Base-by-base conservation (phyloP, 139 green algal species). In the Spirogloea muscicola region DNA sequence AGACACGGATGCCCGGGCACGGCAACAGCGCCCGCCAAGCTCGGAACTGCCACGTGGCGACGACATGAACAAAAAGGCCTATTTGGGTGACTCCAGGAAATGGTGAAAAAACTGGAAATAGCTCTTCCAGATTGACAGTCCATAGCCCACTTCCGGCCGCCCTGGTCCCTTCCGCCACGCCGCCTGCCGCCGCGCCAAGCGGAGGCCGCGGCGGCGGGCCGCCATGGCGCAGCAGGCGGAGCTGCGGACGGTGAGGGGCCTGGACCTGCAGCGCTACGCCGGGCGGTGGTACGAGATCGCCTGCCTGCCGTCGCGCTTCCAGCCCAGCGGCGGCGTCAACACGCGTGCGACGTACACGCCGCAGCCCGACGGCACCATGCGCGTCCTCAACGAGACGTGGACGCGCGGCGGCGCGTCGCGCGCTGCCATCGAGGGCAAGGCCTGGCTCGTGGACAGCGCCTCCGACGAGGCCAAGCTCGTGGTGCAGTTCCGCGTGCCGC, bases 401-500 rank as follows among this genome's bases (percentile, higher is more conserved):
- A 72, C 63, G 34, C 3, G 48, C 6, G 59, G n/a, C n/a, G n/a
- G n/a, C n/a, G n/a, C 37, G 29, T 31, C 34, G 59, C 10, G 59
- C 43, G 59, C 37, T 33, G 43, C 10, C 43, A 68, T 68, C 46
- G 59, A 57, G 21, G 43, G 49, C 27, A 71, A 76, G 49, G 68
- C 68, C 3, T 76, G 68, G 68, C 66, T 68, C 31, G 44, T 49
- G 7, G 68, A 76, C 7, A 27, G 49, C 27, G 36, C 27, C 3
- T 68, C 49, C 58, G 49, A 46, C 6, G 68, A 55, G 29, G 49
- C 68, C 27, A 52, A 76, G 68, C 46, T 76, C 40, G 67, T 46
- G 6, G 68, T 76, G 10, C 68, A 76, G 49, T 76, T 76, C 49
- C 42, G 68, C 43, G 68, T 76, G 44, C 68, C 68, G 25, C 68